phyloP scores from a whole-genome alignment of 805 yeast species.

The Candida ipomoeae region DNA sequence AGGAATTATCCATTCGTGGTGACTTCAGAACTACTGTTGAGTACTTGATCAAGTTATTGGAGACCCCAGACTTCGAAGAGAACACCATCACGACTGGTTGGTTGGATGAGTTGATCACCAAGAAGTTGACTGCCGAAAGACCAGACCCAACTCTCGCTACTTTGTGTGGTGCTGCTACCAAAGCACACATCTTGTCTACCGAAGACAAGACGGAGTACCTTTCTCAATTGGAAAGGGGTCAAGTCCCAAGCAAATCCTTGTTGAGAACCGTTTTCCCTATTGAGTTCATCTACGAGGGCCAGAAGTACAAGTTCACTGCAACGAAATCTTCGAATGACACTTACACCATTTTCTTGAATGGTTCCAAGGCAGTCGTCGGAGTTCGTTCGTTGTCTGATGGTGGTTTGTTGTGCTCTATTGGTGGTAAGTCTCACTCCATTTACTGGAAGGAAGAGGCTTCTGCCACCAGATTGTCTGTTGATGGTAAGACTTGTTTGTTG shows the following conservation, averaged over 20 bases:
- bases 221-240: conserved; percentile 87
- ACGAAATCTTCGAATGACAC: conserved; percentile 85
- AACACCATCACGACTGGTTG: conserved; percentile 98
- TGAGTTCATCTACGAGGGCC: conserved; percentile 93
- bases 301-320: conserved; percentile 90
- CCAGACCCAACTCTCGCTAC: conserved; percentile 91
- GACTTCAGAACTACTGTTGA: conserved; percentile 98
- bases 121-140: conserved; percentile 93
- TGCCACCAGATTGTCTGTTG: conserved; percentile 92
- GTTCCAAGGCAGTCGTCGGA: conserved; percentile 83
- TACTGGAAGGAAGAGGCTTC: conserved; percentile 98
- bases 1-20: conserved; percentile 95
- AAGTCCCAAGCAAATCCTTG: conserved; percentile 78
- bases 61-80: conserved; percentile 93
- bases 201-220: conserved; percentile 66
- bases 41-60: conserved; percentile 88
- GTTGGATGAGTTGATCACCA: conserved; percentile 93
- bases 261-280: conserved; percentile 86
- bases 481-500: conserved; percentile 87
- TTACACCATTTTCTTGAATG: conserved; percentile 88
- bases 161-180: conserved; percentile 96
- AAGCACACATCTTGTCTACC: conserved; percentile 78
- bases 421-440: conserved; percentile 90
- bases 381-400: conserved; percentile 92
- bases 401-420: conserved; percentile 81